Conservation (phyloP, 2,329 filamentous ascomycete genomes). For the Alternaria sp. region DNA sequence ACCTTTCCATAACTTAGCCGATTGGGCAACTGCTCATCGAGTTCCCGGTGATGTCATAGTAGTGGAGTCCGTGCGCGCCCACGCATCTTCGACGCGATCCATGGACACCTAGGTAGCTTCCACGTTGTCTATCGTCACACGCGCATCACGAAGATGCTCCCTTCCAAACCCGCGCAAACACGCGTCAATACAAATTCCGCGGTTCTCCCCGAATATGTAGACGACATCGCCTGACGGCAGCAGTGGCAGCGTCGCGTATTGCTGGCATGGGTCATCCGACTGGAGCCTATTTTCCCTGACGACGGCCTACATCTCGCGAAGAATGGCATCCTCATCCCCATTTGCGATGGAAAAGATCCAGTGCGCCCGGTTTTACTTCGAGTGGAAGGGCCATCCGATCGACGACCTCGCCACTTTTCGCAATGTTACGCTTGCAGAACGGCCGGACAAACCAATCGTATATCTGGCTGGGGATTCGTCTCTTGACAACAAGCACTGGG, state of each 20-base stretch:
- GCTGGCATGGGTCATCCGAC: background rate
- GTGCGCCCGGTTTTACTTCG: constrained; percentile 36
- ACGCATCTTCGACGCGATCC: background rate
- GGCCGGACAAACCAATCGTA: constrained; percentile 40
- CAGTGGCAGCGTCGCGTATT: background rate
- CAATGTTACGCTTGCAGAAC: constrained; percentile 21
- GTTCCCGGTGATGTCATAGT: too few species aligned
- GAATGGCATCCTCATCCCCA: background rate
- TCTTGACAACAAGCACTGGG: constrained; percentile 49
- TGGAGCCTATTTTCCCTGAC: background rate
- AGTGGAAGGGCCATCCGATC: constrained; percentile 46
- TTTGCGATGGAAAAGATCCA: constrained; percentile 19
- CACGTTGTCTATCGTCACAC: background rate
- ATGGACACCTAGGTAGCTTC: too few species aligned
- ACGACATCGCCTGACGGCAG: background rate
- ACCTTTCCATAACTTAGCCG: too few species aligned
- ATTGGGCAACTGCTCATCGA: too few species aligned
- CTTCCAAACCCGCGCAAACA: background rate
- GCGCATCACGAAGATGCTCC: background rate
- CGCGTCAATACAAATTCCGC: background rate
- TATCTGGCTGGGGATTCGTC: constrained; percentile 49
- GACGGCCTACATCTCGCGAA: background rate
- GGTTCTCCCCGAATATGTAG: background rate
- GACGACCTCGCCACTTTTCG: constrained; percentile 37
- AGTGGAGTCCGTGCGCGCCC: background rate